phyloP scores from a whole-genome alignment of 495 filamentous ascomycete genomes.

The Recurvomyces mirabilis region DNA sequence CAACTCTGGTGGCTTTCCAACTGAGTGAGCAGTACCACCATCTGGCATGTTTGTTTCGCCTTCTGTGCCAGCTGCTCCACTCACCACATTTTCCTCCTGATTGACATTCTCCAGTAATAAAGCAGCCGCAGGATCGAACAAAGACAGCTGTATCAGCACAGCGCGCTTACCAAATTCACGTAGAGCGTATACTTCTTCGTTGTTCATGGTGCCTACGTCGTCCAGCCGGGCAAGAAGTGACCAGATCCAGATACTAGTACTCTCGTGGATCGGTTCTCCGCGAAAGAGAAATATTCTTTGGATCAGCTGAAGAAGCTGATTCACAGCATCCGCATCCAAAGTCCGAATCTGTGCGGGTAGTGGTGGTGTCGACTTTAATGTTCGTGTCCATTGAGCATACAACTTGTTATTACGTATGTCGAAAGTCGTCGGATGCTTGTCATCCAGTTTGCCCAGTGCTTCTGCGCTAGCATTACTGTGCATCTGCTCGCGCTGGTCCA shows the following conservation, averaged over 20 bases:
- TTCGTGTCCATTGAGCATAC: constrained; percentile 40
- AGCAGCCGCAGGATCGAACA: constrained; percentile 23
- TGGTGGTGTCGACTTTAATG: constrained; percentile 47
- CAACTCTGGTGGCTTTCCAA: background rate
- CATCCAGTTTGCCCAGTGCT: constrained; percentile 41
- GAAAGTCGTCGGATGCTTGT: constrained; percentile 46
- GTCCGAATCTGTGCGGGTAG: constrained; percentile 55
- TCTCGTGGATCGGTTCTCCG: constrained; percentile 34
- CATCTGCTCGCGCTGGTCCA: constrained; percentile 46
- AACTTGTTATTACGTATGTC: constrained; percentile 26
- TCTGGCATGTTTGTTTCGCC: background rate
- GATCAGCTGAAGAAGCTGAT: constrained; percentile 41
- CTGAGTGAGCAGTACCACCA: background rate
- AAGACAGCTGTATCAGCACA: constrained; percentile 27
- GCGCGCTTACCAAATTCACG: constrained; percentile 51
- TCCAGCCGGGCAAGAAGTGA: constrained; percentile 46
- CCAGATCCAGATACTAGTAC: constrained; percentile 52
- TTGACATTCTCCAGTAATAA: constrained; percentile 17
- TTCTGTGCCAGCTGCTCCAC: background rate
- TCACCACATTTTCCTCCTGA: constrained; percentile 14
- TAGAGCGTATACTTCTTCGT: constrained; percentile 45
- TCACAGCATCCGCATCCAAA: constrained; percentile 51
- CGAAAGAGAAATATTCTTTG: constrained; percentile 37
- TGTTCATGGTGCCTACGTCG: constrained; percentile 45
- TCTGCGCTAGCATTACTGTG: constrained; percentile 41